Evolutionary conservation across 2,329 filamentous ascomycete species (phyloP), one percentile per base, ranked within the genome.

Genomic region (Alternaria triticimaculans): DNA sequence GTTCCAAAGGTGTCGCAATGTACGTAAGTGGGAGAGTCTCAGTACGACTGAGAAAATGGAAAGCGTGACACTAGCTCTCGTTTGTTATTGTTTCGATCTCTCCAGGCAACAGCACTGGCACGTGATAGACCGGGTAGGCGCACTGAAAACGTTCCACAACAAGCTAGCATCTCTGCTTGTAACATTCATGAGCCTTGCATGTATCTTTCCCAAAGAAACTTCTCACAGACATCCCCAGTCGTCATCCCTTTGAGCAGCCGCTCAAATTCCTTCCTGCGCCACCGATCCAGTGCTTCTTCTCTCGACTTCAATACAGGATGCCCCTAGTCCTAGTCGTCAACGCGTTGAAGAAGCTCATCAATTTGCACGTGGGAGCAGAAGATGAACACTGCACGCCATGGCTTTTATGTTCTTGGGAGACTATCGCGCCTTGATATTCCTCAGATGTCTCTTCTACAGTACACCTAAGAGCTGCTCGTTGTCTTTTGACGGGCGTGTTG

Each of bases 381-480:
- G 14, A 33, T 33, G 12, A 33, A 14, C 14, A 33, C 14, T 15
- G 14, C 14, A 33, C 30, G 14, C 30, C 30, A 15, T 33, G 14
- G 30, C 30, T 3, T 15, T 8, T 8, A 7, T 33, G 30, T 33
- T 33, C 3, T 8, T 15, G 1, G 6, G 6, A 33, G 30, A 33
- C 12, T 15, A 33, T 14, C 30, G 30, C 30, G 30, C 4, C 3
- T 37, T n/a, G 14, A 0, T 0, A n/a, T 37, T n/a, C 14, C 0
- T 37, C 7, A 8, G 7, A 33, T 8, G 14, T 37, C 1, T 37
- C 14, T n/a, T n/a, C 15, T n/a, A n/a, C 0, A 37, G 1, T 15
- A n/a, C 33, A 37, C 2, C 7, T 0, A 4, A 5, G 14, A 37
- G 33, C 15, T 41, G 2, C 15, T 41, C 33, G 15, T 41, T n/a